Percentiles rank a stretch among this genome's conserved stretches.
These are phyloP conservation scores for Acidiella bohemica DNA, from an alignment of 495 filamentous ascomycete species.

Conservation along the genomic window DNA sequence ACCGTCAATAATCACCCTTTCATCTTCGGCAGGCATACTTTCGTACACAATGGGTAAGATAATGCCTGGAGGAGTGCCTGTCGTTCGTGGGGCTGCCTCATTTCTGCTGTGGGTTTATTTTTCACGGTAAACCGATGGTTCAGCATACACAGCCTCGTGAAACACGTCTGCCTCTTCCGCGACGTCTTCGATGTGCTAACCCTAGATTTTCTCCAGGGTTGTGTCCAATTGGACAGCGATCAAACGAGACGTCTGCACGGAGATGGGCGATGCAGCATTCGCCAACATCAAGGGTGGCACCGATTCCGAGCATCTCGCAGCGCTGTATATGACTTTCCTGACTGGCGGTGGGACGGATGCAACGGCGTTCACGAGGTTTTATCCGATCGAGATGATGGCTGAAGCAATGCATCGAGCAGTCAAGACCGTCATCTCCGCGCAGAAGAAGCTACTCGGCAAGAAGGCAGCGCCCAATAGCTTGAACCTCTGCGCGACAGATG, in stretches of 20 bases:
- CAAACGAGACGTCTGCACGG: slow-evolving; percentile 28
- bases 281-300: slow-evolving; percentile 35
- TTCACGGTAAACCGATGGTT: no score
- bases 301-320: slow-evolving; percentile 38
- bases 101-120: no score
- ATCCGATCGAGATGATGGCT: slow-evolving; percentile 29
- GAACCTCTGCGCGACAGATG: slow-evolving; percentile 34
- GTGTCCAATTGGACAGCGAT: slow-evolving; percentile 33
- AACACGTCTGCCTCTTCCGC: no score
- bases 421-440: slow-evolving; percentile 30
- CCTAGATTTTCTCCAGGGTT: no score
- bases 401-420: slow-evolving; percentile 32
- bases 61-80: no score
- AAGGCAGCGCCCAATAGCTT: slow-evolving; percentile 31
- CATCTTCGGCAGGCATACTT: slow-evolving; percentile 35
- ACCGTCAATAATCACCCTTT: slow-evolving; percentile 40
- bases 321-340: slow-evolving; percentile 38
- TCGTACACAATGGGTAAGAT: slow-evolving; percentile 46
- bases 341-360: slow-evolving; percentile 21
- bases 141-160: no score
- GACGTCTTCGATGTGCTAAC: no score
- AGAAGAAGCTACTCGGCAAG: slow-evolving; percentile 26
- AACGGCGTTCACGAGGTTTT: slow-evolving; percentile 30
- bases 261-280: slow-evolving; percentile 33
- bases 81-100: no score